Conservation (phyloP, 2,329 filamentous ascomycete species). For the Penicillium sp. region DNA sequence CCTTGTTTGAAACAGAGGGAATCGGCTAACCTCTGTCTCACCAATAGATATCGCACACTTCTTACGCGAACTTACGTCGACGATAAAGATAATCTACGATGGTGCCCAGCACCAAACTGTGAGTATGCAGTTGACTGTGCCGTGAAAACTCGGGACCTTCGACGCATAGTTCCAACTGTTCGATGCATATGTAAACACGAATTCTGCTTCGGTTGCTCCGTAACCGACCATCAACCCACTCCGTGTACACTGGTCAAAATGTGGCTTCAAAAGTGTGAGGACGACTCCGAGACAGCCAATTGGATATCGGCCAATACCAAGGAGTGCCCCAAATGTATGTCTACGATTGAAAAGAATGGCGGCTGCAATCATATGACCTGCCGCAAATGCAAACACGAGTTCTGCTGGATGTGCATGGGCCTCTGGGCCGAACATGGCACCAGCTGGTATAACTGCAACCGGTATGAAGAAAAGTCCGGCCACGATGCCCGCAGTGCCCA, state of each 20-base stretch:
- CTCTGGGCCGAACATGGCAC: conserved; percentile 98
- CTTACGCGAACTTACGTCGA: conserved; percentile 95
- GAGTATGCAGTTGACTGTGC: conserved; percentile 87
- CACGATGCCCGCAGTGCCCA: conserved; percentile 88
- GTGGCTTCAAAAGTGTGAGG: conserved; percentile 98
- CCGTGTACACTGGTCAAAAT: conserved; percentile 89
- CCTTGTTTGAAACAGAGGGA: not conserved
- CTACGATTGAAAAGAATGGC: conserved; percentile 98
- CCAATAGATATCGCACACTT: conserved; percentile 74
- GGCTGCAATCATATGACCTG: conserved; percentile 99
- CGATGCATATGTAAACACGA: conserved; percentile 80
- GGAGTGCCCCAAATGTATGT: conserved; percentile 93
- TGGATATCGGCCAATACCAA: conserved; percentile 99
- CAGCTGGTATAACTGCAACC: conserved; percentile 99
- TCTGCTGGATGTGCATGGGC: conserved; percentile 99
- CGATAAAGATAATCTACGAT: conserved; percentile 92
- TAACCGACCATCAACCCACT: conserved; percentile 89
- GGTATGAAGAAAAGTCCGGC: conserved; percentile 95
- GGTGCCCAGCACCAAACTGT: conserved; percentile 98
- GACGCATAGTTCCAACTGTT: conserved; percentile 86
- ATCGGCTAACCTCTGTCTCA: conserved; percentile 15
- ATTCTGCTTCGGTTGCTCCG: conserved; percentile 94
- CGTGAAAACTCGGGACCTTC: conserved; percentile 85
- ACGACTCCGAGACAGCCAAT: conserved; percentile 97
- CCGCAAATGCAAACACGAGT: conserved; percentile 92